Base-by-base conservation (phyloP, 176 grass and related monocot species). In the Phoenix dactylifera region DNA sequence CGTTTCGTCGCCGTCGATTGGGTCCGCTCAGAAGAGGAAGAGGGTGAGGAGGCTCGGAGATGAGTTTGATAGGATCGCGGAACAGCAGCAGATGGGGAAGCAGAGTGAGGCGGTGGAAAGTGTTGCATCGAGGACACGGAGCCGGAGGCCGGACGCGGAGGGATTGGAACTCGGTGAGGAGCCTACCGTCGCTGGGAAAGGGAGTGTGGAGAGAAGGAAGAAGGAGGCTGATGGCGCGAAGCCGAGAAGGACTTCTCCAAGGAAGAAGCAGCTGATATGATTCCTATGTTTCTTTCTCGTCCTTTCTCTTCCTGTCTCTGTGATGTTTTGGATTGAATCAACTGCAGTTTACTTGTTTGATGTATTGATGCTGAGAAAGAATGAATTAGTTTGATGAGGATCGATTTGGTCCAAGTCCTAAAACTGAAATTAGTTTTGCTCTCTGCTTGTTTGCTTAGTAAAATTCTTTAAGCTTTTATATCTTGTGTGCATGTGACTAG, bases 61-160 rank as follows among this genome's bases (percentile, higher is more conserved):
- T 51, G 84, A 91, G 67, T 88, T 97, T 35, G 84, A 91, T 58
- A 76, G 51, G 73, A 78, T 88, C 22, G 84, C 87, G 16, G 66
- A 57, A 20, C 22, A 74, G 55, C 76, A 66, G 28, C 28, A 30
- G 28, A 30, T 30, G 28, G 28, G 28, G 28, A 30, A 30, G 5
- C 5, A 5, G 28, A 30, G 28, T 30, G 28, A 30, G 5, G 28
- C 0, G 28, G 28, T 4, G 28, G 28, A 30, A 30, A 1, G 28
- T 4, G 28, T 30, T 30, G 28, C 28, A 6, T 30, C 28, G 5
- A 30, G 28, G 28, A 30, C 28, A 4, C 28, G 20, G 20, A 5
- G 28, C 28, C 28, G 28, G 14, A 55, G 18, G 52, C 10, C 7
- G 5, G 26, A 1, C 14, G 24, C 4, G 15, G 64, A 55, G 51